Percentiles rank a stretch among this genome's conserved stretches.
phyloP scores from a whole-genome alignment of 2,329 filamentous ascomycete genomes.

The Daldinia sp. region DNA sequence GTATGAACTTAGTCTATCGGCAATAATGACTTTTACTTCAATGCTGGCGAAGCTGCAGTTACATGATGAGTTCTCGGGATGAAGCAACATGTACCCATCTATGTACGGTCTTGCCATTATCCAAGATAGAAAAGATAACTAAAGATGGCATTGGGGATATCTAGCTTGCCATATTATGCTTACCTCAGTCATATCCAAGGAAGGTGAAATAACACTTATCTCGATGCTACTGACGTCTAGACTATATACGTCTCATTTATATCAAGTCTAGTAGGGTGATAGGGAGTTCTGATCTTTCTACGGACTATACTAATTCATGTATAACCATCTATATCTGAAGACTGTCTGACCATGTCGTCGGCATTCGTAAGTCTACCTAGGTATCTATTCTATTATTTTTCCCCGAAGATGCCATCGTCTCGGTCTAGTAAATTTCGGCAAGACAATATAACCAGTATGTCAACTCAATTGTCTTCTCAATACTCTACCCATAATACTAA shows the following conservation, averaged over 20 bases:
- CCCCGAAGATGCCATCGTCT: too few relatives aligned
- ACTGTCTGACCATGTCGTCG: too few relatives aligned
- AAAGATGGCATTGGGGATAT: neutral
- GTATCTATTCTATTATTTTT: too few relatives aligned
- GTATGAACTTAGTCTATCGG: neutral
- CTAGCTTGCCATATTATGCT: neutral
- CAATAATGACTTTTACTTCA: neutral
- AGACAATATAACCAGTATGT: too few relatives aligned
- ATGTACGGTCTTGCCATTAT: neutral
- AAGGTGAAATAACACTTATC: neutral
- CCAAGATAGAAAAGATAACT: neutral
- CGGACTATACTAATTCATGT: neutral
- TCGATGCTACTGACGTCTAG: neutral
- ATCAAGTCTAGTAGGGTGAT: neutral
- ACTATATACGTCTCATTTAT: neutral
- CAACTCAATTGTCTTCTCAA: too few relatives aligned
- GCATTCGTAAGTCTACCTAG: too few relatives aligned
- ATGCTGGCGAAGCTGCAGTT: neutral
- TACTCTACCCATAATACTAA: too few relatives aligned
- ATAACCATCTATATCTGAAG: neutral
- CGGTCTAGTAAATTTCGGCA: too few relatives aligned
- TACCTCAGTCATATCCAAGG: neutral
- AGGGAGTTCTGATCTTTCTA: too few relatives aligned
- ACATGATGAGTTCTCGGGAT: neutral
- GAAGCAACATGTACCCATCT: too few relatives aligned